A percentile compares a stretch with the other conserved stretches of the same genome.
These are phyloP conservation scores for Apophysomyces trapeziformis DNA, from an alignment of 371 early-diverging fungal genomes.

Conservation along the genomic window DNA sequence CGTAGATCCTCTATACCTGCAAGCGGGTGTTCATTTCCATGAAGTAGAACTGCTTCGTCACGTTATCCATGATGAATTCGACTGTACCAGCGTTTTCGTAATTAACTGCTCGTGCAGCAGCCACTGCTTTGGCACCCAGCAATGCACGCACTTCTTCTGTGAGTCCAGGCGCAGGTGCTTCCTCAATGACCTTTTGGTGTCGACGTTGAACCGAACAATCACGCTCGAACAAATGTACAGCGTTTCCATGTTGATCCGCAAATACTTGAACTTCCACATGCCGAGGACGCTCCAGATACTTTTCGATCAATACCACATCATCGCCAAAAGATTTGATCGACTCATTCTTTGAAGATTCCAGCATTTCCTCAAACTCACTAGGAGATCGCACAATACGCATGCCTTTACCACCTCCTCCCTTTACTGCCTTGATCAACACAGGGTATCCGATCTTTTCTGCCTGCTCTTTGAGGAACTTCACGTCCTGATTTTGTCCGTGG, in stretches of 20 bases:
- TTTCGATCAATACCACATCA: constrained; percentile 91
- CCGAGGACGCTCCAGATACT: constrained; percentile 82
- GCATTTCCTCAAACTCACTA: constrained; percentile 85
- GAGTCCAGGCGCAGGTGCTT: constrained; percentile 76
- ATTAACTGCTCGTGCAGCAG: constrained; percentile 88
- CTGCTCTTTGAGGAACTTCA: constrained; percentile 72
- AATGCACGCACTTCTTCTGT: constrained; percentile 71
- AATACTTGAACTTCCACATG: constrained; percentile 98
- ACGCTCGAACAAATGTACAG: constrained; percentile 93
- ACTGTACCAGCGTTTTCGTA: constrained; percentile 97
- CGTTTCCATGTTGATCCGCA: constrained; percentile 89
- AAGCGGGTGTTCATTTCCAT: constrained; percentile 98
- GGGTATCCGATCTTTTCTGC: constrained; percentile 90
- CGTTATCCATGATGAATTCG: constrained; percentile 95
- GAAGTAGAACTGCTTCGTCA: constrained; percentile 91
- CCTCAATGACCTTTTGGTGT: constrained; percentile 98
- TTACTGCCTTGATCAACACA: constrained; percentile 94
- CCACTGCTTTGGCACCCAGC: constrained; percentile 91
- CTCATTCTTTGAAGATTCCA: constrained; percentile 85
- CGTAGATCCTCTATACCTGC: constrained; percentile 51
- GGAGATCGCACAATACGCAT: constrained; percentile 86
- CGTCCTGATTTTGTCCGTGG: constrained; percentile 90
- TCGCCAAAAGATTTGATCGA: constrained; percentile 92
- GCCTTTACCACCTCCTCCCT: constrained; percentile 96
- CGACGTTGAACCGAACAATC: constrained; percentile 98